Evolutionary conservation across 805 yeast genomes (phyloP).

Genomic region (Ogataea paradorogensis): DNA sequence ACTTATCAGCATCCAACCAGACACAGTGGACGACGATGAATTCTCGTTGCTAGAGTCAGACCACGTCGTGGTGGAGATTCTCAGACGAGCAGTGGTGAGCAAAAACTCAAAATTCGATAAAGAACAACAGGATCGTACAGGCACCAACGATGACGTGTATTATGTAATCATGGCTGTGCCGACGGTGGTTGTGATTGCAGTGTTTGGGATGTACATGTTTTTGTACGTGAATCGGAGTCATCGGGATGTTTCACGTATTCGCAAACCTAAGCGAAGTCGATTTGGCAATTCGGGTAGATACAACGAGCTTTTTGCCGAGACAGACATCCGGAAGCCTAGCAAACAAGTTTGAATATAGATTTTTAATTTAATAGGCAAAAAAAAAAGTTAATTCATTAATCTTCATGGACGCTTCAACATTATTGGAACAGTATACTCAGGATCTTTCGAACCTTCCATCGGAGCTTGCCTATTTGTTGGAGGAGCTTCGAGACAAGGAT

Average conservation of each 20-base stretch:
- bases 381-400: slow-evolving; percentile 9
- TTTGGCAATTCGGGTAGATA: slow-evolving; percentile 33
- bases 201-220: slow-evolving; percentile 63
- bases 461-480: slow-evolving; percentile 75
- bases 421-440: slow-evolving; percentile 63
- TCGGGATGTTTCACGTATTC: slow-evolving; percentile 49
- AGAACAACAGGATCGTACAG: slow-evolving; percentile 35
- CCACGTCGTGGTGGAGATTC: slow-evolving; percentile 44
- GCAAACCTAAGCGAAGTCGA: slow-evolving; percentile 35
- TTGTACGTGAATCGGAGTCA: slow-evolving; percentile 53
- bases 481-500: slow-evolving; percentile 75
- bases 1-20: slow-evolving; percentile 72
- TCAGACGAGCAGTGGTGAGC: slow-evolving; percentile 52
- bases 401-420: slow-evolving; percentile 86
- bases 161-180: slow-evolving; percentile 69
- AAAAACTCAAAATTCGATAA: slow-evolving; percentile 39
- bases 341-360: slow-evolving; percentile 16
- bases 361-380: too few relatives aligned
- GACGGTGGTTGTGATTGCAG: slow-evolving; percentile 56
- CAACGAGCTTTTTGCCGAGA: slow-evolving; percentile 26
- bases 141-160: slow-evolving; percentile 44
- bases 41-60: slow-evolving; percentile 47
- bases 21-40: slow-evolving; percentile 59
- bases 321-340: slow-evolving; percentile 30
- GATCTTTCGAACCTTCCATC: slow-evolving; percentile 77